A percentile compares a stretch with the other conserved stretches of the same genome.
Evolutionary conservation across 2,329 filamentous ascomycete species (phyloP).

Genomic region (Neophaeococcomyces aloes): DNA sequence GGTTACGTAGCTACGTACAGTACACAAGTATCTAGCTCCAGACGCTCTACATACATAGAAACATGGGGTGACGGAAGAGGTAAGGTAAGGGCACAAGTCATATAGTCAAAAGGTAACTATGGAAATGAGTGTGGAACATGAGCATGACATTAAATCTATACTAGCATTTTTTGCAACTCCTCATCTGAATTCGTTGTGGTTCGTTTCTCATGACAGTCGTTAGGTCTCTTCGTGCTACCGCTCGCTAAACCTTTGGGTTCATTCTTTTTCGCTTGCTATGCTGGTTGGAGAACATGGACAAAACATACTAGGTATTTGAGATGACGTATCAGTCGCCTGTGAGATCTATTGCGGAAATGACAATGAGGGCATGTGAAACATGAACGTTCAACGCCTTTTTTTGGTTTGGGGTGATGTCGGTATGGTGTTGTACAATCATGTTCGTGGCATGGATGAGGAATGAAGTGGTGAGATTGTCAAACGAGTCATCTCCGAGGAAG

Average conservation of each 20-base stretch:
- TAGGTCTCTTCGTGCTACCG: background rate
- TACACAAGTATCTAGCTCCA: too few species aligned
- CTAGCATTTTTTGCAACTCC: background rate
- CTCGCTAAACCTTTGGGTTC: background rate
- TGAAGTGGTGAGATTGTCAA: too few species aligned
- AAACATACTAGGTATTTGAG: too few species aligned
- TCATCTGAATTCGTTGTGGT: background rate
- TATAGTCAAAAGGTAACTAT: too few species aligned
- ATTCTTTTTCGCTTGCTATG: conserved; percentile 9
- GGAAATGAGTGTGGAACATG: too few species aligned
- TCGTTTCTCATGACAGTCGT: background rate
- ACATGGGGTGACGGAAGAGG: too few species aligned
- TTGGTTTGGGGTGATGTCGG: background rate
- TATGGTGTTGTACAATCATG: background rate
- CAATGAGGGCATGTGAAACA: background rate
- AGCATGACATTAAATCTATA: conserved; percentile 3
- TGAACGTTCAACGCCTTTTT: background rate
- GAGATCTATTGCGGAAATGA: background rate
- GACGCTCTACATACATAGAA: too few species aligned
- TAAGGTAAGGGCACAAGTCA: too few species aligned
- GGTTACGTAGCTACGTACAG: too few species aligned
- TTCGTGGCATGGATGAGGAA: background rate
- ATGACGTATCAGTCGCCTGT: conserved; percentile 6
- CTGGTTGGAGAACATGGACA: background rate
- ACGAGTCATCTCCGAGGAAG: background rate